Conservation (phyloP, 2,329 filamentous ascomycete species). For the Tympanopsis confertula region DNA sequence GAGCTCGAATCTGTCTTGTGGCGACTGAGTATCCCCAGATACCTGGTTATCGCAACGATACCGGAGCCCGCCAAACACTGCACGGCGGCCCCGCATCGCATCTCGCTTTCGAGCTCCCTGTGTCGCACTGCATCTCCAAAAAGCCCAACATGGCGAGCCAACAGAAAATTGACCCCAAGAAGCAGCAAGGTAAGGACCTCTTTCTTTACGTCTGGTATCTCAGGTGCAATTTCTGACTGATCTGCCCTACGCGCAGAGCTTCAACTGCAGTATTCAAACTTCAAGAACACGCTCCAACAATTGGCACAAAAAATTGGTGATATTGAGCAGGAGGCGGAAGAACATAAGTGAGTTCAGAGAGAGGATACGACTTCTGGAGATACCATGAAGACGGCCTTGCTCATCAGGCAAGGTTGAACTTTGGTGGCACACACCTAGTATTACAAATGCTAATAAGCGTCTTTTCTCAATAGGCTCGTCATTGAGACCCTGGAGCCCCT, state of each 20-base stretch:
- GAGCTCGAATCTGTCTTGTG: no score
- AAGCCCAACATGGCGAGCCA: background rate
- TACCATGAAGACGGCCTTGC: no score
- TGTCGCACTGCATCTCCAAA: no score
- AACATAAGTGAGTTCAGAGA: constrained; percentile 52
- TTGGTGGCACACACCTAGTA: no score
- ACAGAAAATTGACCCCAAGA: constrained; percentile 15
- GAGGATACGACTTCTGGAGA: no score
- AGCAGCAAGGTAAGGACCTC: constrained; percentile 32
- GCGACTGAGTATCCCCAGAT: no score
- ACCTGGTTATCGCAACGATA: no score
- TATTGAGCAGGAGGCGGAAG: constrained; percentile 59
- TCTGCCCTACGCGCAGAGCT: constrained; percentile 25
- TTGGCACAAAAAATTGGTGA: constrained; percentile 60
- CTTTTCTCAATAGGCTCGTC: constrained; percentile 41
- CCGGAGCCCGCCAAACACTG: no score
- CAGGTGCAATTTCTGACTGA: constrained; percentile 1
- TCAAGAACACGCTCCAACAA: constrained; percentile 37
- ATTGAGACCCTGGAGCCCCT: constrained; percentile 54
- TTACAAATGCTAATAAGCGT: background rate
- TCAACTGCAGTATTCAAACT: constrained; percentile 39
- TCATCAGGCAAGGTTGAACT: no score
- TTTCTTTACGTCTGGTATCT: background rate
- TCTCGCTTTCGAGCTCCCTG: no score
- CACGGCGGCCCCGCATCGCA: no score